These are phyloP conservation scores for Ustilago nuda DNA, from an alignment of 1,284 basidiomycete genomes.

Conservation along the genomic window DNA sequence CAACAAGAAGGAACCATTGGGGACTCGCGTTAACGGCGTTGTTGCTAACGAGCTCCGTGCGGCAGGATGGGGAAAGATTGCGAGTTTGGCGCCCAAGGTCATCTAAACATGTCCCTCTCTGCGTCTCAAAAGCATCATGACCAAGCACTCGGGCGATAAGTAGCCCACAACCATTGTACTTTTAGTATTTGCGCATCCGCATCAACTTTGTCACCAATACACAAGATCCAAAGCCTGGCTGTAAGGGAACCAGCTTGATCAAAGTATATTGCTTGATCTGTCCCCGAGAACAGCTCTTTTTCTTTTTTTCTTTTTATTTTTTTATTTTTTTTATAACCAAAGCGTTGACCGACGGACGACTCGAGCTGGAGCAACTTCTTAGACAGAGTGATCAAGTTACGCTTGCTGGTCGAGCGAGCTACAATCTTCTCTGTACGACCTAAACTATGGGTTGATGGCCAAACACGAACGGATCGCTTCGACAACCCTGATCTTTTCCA, in stretches of 20 bases:
- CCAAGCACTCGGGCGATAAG: not conserved
- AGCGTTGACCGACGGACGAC: not conserved
- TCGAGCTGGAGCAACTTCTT: not conserved
- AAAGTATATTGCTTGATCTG: too few species aligned
- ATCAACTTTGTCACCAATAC: conserved; percentile 17
- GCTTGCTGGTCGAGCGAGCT: too few species aligned
- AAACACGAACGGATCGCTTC: not conserved
- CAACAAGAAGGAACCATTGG: conserved; percentile 95
- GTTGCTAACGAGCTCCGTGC: conserved; percentile 89
- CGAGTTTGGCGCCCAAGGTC: conserved; percentile 91
- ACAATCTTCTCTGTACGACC: not conserved
- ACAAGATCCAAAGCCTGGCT: not conserved
- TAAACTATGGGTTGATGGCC: not conserved
- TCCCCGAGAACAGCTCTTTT: too few species aligned
- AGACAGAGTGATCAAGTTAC: not conserved
- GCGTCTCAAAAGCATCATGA: conserved; percentile 16
- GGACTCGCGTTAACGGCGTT: conserved; percentile 91
- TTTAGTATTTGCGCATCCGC: conserved; percentile 20
- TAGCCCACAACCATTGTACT: conserved; percentile 23
- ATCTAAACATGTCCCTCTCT: conserved; percentile 36
- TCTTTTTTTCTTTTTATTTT: too few species aligned
- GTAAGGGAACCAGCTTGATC: too few species aligned
- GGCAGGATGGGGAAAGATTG: conserved; percentile 95
- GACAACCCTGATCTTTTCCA: not conserved
- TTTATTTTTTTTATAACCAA: too few species aligned